Evolutionary conservation across 139 green algal species (phyloP).

Genomic region (Coccomyxa sp.): DNA sequence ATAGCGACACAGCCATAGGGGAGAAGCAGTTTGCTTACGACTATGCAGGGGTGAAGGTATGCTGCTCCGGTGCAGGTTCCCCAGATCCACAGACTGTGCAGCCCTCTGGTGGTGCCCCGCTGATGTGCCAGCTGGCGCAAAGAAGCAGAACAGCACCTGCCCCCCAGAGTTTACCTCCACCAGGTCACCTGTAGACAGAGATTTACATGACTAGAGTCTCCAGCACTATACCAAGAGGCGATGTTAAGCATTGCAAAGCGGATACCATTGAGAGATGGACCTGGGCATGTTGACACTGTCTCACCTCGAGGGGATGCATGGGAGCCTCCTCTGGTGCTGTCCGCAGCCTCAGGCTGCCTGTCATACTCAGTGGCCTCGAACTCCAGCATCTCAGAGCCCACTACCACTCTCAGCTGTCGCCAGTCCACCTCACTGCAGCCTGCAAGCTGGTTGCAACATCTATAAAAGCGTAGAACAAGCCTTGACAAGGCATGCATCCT

Average conservation of each 20-base stretch:
- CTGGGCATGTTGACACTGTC: background rate
- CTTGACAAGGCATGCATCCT: no score
- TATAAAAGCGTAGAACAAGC: no score
- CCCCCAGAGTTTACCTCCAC: slow-evolving; percentile 78
- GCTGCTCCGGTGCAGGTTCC: no score
- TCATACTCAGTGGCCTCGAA: slow-evolving; percentile 22
- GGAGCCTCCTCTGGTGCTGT: background rate
- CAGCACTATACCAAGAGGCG: no score
- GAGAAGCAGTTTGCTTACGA: no score
- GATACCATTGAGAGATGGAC: background rate
- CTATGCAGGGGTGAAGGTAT: no score
- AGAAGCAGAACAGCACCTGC: slow-evolving; percentile 74
- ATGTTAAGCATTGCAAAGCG: slow-evolving; percentile 5
- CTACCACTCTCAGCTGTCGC: slow-evolving; percentile 30
- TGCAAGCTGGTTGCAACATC: no score
- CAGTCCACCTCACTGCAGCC: slow-evolving; percentile 46
- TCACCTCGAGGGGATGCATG: slow-evolving; percentile 17
- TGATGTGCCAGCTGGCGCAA: slow-evolving; percentile 23
- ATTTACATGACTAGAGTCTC: no score
- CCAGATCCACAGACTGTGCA: no score
- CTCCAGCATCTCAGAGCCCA: slow-evolving; percentile 49
- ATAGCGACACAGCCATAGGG: no score
- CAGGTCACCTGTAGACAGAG: no score
- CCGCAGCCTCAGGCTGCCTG: slow-evolving; percentile 1
- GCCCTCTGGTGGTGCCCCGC: no score